Base-by-base conservation (phyloP, 495 filamentous ascomycete genomes). In the Aspergillus ostianus region DNA sequence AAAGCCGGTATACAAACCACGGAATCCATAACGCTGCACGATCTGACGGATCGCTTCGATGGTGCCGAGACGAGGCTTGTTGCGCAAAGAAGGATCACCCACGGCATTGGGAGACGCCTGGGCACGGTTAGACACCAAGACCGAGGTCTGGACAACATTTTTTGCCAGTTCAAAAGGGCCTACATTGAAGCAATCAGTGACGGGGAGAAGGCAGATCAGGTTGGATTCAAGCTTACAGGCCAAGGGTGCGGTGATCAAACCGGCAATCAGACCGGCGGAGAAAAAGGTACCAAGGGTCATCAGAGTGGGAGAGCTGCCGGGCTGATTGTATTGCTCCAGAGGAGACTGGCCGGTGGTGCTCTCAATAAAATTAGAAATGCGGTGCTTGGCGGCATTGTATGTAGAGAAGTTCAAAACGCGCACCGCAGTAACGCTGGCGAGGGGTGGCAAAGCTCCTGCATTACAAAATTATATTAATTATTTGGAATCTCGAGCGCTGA, bases 131-230 rank as follows among this genome's bases (percentile, higher is more conserved):
- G 82, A 88, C 79, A 96, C 86, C 60, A 96, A 74, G n/a, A 94
- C 87, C 0, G 92, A 93, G 12, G 94, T 80, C 70, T 97, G 93
- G 15, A 92, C 91, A 56, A 90, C 93, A 54, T 96, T 82, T 75
- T 97, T 97, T 27, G 93, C 94, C 61, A 97, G 79, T 74, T 97
- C 93, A 69, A 97, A 96, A 26, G 93, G 93, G 69, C 91, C 91
- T 95, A 61, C 10, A 10, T 53, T 21, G 45, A 19, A 27, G 21
- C 12, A 49, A 45, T 56, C 54, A 56, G 54, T 49, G 26, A 46
- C 9, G 10, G 12, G 12, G 21, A 26, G 7, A 8, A 17, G 51
- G 21, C 20, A 23, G 9, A 47, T 44, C n/a, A 9, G 18, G n/a
- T 4, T 21, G 12, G 13, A 17, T 23, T 46, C 15, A 32, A 71